phyloP scores from a whole-genome alignment of 441 rosid species.

The Monsonia emarginata region DNA sequence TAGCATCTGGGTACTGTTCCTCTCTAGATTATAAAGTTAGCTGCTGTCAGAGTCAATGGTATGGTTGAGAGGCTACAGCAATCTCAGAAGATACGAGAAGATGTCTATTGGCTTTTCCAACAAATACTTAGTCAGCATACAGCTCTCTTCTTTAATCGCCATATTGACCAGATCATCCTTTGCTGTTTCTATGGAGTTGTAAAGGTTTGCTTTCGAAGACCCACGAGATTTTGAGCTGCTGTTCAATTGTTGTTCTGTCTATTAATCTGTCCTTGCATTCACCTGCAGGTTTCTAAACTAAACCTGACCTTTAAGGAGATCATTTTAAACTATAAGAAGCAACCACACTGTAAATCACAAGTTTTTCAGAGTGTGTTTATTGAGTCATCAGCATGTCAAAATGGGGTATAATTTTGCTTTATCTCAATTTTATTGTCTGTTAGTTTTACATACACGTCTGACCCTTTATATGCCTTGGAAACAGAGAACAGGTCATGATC shows the following conservation, averaged over 20 bases:
- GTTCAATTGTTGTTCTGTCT: background rate
- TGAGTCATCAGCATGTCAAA: conserved; percentile 50
- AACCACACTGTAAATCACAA: conserved; percentile 87
- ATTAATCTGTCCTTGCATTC: background rate
- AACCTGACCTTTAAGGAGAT: conserved; percentile 76
- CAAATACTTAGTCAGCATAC: conserved; percentile 66
- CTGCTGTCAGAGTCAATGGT: conserved; percentile 89
- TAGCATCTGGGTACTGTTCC: background rate
- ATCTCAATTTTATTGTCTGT: background rate
- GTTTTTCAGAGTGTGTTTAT: conserved; percentile 82
- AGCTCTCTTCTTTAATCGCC: conserved; percentile 76
- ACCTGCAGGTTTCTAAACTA: conserved; percentile 67
- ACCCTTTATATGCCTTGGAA: conserved; percentile 23
- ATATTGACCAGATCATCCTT: conserved; percentile 92
- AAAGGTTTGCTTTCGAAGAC: conserved; percentile 46
- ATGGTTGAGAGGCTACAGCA: conserved; percentile 89
- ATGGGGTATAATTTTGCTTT: conserved; percentile 40
- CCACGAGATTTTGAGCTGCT: conserved; percentile 15
- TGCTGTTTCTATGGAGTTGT: conserved; percentile 94
- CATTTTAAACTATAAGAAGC: conserved; percentile 81
- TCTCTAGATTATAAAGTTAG: conserved; percentile 72
- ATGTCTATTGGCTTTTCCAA: conserved; percentile 70
- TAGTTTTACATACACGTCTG: conserved; percentile 12
- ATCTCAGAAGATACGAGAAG: conserved; percentile 78
- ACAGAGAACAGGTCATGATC: conserved; percentile 79